Evolutionary conservation across 192 early-diverging fungal species (phyloP).

Genomic region (Coemansia sp.): DNA sequence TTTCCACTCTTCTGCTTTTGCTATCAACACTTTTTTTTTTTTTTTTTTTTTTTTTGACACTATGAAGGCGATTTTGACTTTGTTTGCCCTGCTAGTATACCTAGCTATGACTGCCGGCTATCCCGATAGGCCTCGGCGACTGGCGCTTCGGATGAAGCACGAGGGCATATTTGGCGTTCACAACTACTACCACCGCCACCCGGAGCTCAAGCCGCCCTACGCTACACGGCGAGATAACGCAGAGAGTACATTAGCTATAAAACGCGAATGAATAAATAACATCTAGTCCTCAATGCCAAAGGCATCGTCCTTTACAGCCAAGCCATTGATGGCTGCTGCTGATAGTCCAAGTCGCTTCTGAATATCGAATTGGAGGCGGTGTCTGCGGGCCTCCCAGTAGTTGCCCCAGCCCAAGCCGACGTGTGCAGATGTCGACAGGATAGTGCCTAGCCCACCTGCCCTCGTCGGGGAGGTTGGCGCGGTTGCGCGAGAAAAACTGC

Average conservation of each 20-base stretch:
- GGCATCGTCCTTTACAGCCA: not conserved
- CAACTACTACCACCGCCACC: conserved; percentile 14
- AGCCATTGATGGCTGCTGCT: not conserved
- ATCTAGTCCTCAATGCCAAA: conserved; percentile 8
- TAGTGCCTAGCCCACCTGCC: conserved; percentile 12
- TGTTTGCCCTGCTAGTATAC: not conserved
- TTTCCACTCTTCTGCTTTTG: not conserved
- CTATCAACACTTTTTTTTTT: not conserved
- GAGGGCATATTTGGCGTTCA: conserved; percentile 9
- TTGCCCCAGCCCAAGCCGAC: conserved; percentile 50
- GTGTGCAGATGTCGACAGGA: conserved; percentile 36
- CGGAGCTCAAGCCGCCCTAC: conserved; percentile 6
- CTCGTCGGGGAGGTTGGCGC: not conserved
- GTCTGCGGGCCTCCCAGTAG: conserved; percentile 45
- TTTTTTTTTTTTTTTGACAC: not conserved
- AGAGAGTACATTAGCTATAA: not conserved
- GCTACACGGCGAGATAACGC: not conserved
- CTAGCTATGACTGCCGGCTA: not conserved
- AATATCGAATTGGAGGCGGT: conserved; percentile 35
- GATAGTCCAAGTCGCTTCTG: conserved; percentile 28
- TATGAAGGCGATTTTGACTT: not conserved
- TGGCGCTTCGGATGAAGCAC: conserved; percentile 4
- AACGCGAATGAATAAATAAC: not conserved
- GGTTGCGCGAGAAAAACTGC: conserved; percentile 31
- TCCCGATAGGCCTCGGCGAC: not conserved